phyloP scores from a whole-genome alignment of 106 monocot genomes.

The Phalaenopsis aphrodite region DNA sequence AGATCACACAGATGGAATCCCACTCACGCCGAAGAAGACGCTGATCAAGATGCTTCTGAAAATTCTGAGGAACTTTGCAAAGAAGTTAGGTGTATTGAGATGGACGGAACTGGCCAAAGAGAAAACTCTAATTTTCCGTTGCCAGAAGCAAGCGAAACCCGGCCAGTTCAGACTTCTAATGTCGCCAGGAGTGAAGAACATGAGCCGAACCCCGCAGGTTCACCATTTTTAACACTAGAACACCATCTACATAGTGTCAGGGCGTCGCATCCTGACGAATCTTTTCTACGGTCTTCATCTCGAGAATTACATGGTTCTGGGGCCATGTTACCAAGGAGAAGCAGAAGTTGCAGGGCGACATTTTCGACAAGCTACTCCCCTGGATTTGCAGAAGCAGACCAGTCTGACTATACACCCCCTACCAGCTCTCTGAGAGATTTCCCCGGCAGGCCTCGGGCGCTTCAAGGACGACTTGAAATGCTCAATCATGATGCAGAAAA shows the following conservation, averaged over 20 bases:
- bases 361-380: slow-evolving; percentile 23
- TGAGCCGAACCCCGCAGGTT: slow-evolving; percentile 3
- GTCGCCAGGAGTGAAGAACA: slow-evolving; percentile 4
- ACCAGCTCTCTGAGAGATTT: slow-evolving; percentile 43
- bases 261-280: slow-evolving; percentile 21
- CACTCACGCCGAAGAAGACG: slow-evolving; percentile 15
- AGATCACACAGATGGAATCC: slow-evolving; percentile 12
- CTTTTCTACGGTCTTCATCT: slow-evolving; percentile 19
- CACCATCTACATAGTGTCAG: slow-evolving; percentile 57
- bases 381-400: slow-evolving; percentile 18
- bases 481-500: slow-evolving; percentile 36
- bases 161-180: slow-evolving; percentile 2
- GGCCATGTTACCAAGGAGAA: slow-evolving; percentile 36
- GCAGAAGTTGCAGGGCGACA: slow-evolving; percentile 57
- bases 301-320: slow-evolving; percentile 21
- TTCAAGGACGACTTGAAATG: slow-evolving; percentile 22
- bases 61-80: slow-evolving; percentile 71
- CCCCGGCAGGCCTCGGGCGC: slow-evolving; percentile 38
- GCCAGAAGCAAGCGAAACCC: slow-evolving; percentile 18
- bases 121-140: slow-evolving; percentile 14
- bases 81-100: slow-evolving; percentile 84
- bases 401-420: slow-evolving; percentile 55
- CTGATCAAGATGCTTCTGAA: slow-evolving; percentile 20
- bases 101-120: slow-evolving; percentile 32
- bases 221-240: slow-evolving; percentile 47